phyloP scores from a whole-genome alignment of 106 monocot genomes.

The Xerophyta viscosa region DNA sequence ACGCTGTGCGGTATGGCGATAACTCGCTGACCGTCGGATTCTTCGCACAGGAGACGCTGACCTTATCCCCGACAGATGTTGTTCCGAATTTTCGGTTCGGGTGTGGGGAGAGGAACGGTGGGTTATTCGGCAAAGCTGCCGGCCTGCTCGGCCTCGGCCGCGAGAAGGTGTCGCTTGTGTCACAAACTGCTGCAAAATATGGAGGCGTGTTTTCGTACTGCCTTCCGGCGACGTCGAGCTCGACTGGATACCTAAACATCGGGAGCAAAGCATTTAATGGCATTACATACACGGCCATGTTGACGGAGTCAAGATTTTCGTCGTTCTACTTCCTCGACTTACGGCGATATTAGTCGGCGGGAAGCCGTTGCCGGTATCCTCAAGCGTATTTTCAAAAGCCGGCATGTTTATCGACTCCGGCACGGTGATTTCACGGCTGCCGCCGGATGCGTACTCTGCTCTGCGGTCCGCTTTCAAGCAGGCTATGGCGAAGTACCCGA shows the following conservation, averaged over 20 bases:
- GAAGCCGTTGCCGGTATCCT: constrained; percentile 9
- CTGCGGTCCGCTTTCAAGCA: constrained; percentile 23
- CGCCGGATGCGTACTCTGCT: constrained; percentile 32
- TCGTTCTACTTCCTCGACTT: constrained; percentile 38
- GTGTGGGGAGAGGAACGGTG: constrained; percentile 24
- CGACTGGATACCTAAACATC: constrained; percentile 25
- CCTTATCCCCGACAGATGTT: constrained; percentile 6
- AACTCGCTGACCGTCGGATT: constrained; percentile 7
- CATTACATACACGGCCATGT: constrained; percentile 27
- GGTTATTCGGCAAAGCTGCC: constrained; percentile 17
- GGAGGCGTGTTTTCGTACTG: constrained; percentile 47
- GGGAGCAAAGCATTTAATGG: neutral
- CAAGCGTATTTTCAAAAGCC: constrained; percentile 17
- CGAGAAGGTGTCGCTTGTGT: constrained; percentile 13
- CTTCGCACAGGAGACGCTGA: constrained; percentile 13
- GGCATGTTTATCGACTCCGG: constrained; percentile 64
- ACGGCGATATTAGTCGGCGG: constrained; percentile 29
- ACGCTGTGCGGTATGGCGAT: constrained; percentile 20
- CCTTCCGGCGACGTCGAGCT: constrained; percentile 25
- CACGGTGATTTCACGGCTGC: constrained; percentile 62
- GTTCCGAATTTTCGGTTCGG: constrained; percentile 30
- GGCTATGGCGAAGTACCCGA: constrained; percentile 18
- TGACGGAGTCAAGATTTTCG: neutral
- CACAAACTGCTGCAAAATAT: constrained; percentile 19
- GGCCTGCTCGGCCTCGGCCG: constrained; percentile 43